Percentiles rank a stretch among this genome's conserved stretches.
Evolutionary conservation across 768 basidiomycete species (phyloP).

Genomic region (Trametes villosa): DNA sequence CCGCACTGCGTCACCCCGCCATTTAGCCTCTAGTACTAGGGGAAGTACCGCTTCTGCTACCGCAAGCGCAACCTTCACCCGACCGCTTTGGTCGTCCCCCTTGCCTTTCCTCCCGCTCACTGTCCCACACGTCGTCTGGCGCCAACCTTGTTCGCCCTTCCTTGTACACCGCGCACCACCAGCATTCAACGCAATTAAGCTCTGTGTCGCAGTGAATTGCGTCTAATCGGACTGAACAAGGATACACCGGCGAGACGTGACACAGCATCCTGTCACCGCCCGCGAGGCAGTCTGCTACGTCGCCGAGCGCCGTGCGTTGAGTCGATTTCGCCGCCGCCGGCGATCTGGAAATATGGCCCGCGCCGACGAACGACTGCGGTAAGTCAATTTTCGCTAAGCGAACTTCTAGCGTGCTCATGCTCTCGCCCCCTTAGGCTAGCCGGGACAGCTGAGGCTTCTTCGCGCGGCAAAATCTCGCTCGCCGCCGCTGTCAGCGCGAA

Average conservation of each 20-base stretch:
- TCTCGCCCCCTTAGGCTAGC: neutral
- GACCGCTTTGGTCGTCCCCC: neutral
- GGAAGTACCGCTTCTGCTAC: neutral
- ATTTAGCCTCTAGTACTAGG: neutral
- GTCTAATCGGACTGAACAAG: conserved; percentile 15
- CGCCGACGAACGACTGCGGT: neutral
- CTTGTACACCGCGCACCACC: neutral
- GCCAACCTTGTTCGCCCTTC: conserved; percentile 4
- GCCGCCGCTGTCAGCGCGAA: neutral
- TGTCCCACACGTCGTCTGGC: neutral
- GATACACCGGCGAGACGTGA: neutral
- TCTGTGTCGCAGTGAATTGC: conserved; percentile 18
- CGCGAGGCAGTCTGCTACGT: neutral
- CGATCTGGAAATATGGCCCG: conserved; percentile 1
- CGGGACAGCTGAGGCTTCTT: neutral
- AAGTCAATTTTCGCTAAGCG: conserved; percentile 6
- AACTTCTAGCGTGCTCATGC: conserved; percentile 5
- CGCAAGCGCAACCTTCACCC: neutral
- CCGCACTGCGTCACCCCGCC: conserved; percentile 9
- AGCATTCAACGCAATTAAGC: conserved; percentile 12
- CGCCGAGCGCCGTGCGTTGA: neutral
- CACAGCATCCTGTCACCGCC: conserved; percentile 16
- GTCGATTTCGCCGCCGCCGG: conserved; percentile 1
- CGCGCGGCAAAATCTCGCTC: conserved; percentile 20
- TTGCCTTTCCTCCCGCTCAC: neutral